Base-by-base conservation (phyloP, 768 basidiomycete species). In the Phylloporus scabripes region DNA sequence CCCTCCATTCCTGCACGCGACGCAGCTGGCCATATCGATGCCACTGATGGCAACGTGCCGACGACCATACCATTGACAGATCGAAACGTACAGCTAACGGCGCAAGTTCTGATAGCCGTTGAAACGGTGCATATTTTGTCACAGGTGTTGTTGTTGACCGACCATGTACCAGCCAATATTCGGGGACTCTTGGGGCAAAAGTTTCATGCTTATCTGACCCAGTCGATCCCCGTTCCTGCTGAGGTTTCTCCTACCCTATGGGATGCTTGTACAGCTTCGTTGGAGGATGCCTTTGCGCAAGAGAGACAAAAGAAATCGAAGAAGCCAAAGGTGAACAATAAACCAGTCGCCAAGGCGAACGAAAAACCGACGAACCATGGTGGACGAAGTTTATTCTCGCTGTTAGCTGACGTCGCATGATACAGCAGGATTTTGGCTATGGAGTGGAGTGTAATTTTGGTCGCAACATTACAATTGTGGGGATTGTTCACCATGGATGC, bases 11-110 rank as follows among this genome's bases (percentile, higher is more conserved):
- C 15, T 3, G 24, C 10, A 2, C 32, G 5, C 15, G 23, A 41
- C 18, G 63, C 60, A 63, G 61, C 52, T 9, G 11, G 46, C 57
- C 55, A 48, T 7, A 20, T 48, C 40, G 42, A 42, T 46, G 50
- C 67, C 62, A 46, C 50, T 4, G 48, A 50, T 14, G 32, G 40
- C 50, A 43, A 17, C 44, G 21, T 11, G 44, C 55, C 57, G 42
- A 26, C 33, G 9, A 8, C 37, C 21, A 32, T 52, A 5, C 70
- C 72, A 0, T 67, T 83, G 20, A 61, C 66, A 17, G 80, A 85
- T 59, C 73, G 86, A 5, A 78, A 81, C 57, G 68, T 88, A 37
- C 87, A 89, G 56, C 72, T 90, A 14, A 70, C 73, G 44, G 85
- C 86, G 0, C 87, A 92, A 55, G 59, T 78, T 11, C 64, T 81